Conservation (phyloP, 2,329 filamentous ascomycete species). For the Orbilia ellipsospora region DNA sequence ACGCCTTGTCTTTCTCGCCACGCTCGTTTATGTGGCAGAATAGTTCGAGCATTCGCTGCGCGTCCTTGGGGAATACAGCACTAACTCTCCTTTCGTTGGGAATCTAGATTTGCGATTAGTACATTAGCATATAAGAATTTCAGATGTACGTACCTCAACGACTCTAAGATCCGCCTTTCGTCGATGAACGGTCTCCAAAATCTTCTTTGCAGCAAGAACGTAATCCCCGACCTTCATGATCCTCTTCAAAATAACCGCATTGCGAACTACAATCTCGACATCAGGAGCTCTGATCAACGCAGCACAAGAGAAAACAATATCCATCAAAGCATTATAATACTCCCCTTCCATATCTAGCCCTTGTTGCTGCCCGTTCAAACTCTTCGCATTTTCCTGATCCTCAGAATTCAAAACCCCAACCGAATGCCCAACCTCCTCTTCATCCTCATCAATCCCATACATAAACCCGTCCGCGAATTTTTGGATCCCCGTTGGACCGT, state of each 20-base stretch:
- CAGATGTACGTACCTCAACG: background rate
- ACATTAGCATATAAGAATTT: background rate
- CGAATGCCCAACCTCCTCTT: background rate
- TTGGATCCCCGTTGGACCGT: too few relatives aligned
- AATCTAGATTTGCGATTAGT: background rate
- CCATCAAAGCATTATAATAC: background rate
- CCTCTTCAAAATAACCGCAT: background rate
- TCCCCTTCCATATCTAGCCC: background rate
- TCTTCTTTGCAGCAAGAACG: background rate
- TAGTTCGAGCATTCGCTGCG: slow-evolving; percentile 2
- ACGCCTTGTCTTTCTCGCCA: background rate
- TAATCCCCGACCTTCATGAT: slow-evolving; percentile 16
- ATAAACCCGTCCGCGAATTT: background rate
- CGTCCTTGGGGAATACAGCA: slow-evolving; percentile 10
- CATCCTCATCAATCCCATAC: background rate
- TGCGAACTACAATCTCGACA: slow-evolving; percentile 5
- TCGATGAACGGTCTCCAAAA: slow-evolving; percentile 6
- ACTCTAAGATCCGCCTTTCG: background rate
- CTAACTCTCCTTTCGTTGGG: background rate
- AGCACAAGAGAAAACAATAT: slow-evolving; percentile 4
- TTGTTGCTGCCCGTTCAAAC: background rate
- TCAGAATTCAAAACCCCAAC: background rate
- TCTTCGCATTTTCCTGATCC: background rate
- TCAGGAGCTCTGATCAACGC: background rate
- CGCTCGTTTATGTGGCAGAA: background rate